Conservation (phyloP, 1,284 basidiomycete genomes). For the Kalmanozyma brasiliensis region DNA sequence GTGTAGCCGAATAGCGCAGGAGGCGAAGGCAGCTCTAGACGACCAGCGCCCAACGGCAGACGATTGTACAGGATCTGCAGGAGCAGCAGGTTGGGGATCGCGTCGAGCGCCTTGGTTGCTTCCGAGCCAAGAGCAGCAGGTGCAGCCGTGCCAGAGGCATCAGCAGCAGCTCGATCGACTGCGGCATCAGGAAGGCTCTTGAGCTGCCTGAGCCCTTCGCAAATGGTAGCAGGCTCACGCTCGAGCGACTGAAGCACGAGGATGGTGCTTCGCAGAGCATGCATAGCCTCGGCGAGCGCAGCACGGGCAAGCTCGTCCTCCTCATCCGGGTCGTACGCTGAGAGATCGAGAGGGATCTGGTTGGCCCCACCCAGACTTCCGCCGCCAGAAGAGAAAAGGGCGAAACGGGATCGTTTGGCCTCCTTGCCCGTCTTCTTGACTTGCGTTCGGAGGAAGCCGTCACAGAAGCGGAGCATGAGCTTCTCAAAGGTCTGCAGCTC, state of each 20-base stretch:
- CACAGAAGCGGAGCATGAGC: constrained; percentile 59
- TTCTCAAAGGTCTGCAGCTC: constrained; percentile 64
- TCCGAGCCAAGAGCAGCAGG: constrained; percentile 38
- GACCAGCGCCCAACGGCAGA: constrained; percentile 45
- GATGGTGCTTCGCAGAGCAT: constrained; percentile 60
- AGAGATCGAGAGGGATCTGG: constrained; percentile 32
- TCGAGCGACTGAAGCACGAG: constrained; percentile 59
- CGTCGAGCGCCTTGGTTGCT: constrained; percentile 52
- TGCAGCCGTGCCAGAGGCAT: constrained; percentile 1
- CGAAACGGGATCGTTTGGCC: constrained; percentile 37
- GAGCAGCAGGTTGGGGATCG: constrained; percentile 61
- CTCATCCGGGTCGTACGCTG: constrained; percentile 49
- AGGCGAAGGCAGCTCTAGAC: constrained; percentile 54
- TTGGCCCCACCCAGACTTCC: constrained; percentile 17
- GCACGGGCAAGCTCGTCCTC: constrained; percentile 65
- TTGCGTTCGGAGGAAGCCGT: constrained; percentile 50
- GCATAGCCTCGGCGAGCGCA: constrained; percentile 63
- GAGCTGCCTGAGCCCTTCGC: constrained; percentile 30
- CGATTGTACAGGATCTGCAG: constrained; percentile 63
- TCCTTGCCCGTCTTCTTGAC: constrained; percentile 34
- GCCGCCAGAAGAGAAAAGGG: constrained; percentile 33
- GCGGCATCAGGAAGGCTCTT: constrained; percentile 21
- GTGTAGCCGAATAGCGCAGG: constrained; percentile 58
- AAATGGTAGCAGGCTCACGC: constrained; percentile 52
- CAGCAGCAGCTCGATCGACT: not conserved